A percentile compares a stretch with the other conserved stretches of the same genome.
Conservation (phyloP, 768 basidiomycete genomes). For the Phanerochaete sordida region DNA sequence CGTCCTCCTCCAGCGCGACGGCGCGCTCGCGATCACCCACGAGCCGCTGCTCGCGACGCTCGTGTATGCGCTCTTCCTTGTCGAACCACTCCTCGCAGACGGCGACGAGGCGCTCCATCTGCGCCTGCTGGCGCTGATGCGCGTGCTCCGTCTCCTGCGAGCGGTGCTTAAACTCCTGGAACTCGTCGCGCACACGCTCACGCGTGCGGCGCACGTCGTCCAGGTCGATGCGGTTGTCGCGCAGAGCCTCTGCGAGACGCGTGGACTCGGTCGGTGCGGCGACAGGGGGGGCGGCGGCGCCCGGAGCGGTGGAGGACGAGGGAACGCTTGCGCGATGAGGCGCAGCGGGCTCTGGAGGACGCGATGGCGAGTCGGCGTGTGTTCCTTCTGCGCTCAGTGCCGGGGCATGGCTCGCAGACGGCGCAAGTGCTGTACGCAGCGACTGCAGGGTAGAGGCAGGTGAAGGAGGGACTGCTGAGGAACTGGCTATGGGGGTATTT, state of each 20-base stretch:
- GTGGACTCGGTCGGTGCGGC: not conserved
- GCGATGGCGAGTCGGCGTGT: not conserved
- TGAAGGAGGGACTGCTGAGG: not conserved
- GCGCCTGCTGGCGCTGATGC: constrained; percentile 26
- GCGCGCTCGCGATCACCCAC: not conserved
- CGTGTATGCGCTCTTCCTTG: constrained; percentile 27
- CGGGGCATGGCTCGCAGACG: not conserved
- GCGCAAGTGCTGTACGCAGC: not conserved
- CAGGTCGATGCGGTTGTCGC: constrained; percentile 18
- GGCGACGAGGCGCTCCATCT: constrained; percentile 18
- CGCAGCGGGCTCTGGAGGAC: not conserved
- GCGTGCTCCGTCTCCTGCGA: constrained; percentile 23
- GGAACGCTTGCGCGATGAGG: not conserved
- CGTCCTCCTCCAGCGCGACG: not conserved
- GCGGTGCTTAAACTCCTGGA: constrained; percentile 23
- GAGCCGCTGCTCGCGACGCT: constrained; percentile 19
- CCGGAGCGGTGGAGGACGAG: not conserved
- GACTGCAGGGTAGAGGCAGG: not conserved
- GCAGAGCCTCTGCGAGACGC: constrained; percentile 5
- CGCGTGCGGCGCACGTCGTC: constrained; percentile 15
- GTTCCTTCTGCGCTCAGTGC: not conserved
- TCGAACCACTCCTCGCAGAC: constrained; percentile 27
- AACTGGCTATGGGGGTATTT: not conserved
- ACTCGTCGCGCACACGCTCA: constrained; percentile 13
- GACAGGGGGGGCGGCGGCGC: no score